These are phyloP conservation scores for Psidium guajava DNA, from an alignment of 345 rosid genomes.

Conservation along the genomic window DNA sequence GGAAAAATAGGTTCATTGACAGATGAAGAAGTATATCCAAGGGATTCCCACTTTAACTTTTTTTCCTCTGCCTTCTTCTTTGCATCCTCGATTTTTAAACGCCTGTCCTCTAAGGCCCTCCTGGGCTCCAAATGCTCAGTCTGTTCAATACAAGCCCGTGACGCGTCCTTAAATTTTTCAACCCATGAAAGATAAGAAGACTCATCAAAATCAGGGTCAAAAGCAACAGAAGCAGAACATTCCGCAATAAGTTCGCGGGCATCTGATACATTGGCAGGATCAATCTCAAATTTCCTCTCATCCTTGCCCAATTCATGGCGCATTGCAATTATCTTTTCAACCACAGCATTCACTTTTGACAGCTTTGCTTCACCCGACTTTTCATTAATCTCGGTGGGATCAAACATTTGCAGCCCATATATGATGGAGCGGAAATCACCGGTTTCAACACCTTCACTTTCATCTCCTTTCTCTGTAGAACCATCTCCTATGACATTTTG, in stretches of 20 bases:
- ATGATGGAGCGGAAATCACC: constrained; percentile 59
- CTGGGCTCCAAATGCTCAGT: constrained; percentile 24
- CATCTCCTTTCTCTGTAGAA: constrained; percentile 17
- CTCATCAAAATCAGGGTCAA: constrained; percentile 63
- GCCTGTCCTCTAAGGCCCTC: constrained; percentile 35
- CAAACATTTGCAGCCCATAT: constrained; percentile 64
- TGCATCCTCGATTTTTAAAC: constrained; percentile 42
- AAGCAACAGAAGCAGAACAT: constrained; percentile 15
- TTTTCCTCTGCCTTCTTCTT: constrained; percentile 64
- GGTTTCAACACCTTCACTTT: constrained; percentile 32
- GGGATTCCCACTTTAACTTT: constrained; percentile 67
- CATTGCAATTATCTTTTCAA: constrained; percentile 52
- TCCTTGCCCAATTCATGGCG: constrained; percentile 36
- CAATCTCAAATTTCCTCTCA: constrained; percentile 41
- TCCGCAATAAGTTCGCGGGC: constrained; percentile 2
- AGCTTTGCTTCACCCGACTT: constrained; percentile 32
- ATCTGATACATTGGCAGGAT: constrained; percentile 18
- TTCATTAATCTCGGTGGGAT: constrained; percentile 27
- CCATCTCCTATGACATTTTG: constrained; percentile 58
- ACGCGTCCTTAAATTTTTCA: constrained; percentile 52
- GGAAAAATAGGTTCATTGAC: constrained; percentile 43
- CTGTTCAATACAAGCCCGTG: constrained; percentile 27
- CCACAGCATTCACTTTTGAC: constrained; percentile 48
- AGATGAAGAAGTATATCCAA: constrained; percentile 59
- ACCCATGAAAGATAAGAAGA: constrained; percentile 81